Conservation (phyloP, 441 rosid species). For the Populus hybrid region DNA sequence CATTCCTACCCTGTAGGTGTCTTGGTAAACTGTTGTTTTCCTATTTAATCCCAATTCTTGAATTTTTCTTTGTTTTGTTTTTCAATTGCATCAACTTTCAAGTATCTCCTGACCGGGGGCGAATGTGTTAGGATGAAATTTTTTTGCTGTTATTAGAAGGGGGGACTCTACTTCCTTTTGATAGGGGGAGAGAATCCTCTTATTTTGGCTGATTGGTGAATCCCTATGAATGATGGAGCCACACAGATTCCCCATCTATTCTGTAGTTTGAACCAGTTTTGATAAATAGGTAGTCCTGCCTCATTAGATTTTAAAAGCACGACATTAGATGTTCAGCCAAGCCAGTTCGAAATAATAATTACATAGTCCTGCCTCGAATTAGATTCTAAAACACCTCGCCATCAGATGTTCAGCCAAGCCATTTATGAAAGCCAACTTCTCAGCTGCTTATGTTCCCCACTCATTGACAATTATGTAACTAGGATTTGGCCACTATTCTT, state of each 20-base stretch:
- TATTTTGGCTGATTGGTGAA: background rate
- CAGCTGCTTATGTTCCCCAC: background rate
- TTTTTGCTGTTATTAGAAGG: background rate
- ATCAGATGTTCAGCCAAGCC: background rate
- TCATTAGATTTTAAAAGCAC: background rate
- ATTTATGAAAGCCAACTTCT: background rate
- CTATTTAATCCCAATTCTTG: background rate
- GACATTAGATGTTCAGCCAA: background rate
- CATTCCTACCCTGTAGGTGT: background rate
- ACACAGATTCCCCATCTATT: background rate
- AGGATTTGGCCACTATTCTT: background rate
- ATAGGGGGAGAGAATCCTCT: background rate
- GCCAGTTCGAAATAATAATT: constrained; percentile 4
- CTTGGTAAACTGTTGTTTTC: background rate
- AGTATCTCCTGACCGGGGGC: background rate
- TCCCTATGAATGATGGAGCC: background rate
- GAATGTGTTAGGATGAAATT: background rate
- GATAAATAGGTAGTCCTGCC: background rate
- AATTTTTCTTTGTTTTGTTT: background rate
- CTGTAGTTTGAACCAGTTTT: background rate
- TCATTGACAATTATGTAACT: background rate
- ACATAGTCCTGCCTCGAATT: background rate
- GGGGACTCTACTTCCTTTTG: background rate
- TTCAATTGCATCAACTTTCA: background rate
- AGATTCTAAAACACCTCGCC: background rate